Evolutionary conservation across 306 rosid species (phyloP), one percentile per base, ranked within the genome.

Genomic region (Dalbergia oliveri): DNA sequence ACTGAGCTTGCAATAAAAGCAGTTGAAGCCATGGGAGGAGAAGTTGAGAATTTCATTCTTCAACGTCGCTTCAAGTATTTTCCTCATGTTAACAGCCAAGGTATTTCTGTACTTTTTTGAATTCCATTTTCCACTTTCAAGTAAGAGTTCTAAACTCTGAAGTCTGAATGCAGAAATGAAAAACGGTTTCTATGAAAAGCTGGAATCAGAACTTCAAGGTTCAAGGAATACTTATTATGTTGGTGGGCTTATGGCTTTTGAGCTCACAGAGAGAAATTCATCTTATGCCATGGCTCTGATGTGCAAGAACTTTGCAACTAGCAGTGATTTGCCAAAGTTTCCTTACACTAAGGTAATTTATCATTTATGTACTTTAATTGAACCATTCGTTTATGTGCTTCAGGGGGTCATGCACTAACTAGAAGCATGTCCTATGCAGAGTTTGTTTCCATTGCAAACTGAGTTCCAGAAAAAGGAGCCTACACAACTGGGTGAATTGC

Each of bases 161-260:
- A 69, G 19, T 79, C 79, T 75, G 53, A 58, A 51, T 79, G 68
- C 90, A 94, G 98, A 91, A 77, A 94, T 92, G 97, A 89, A 79
- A 86, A 81, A 84, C n/a, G 95, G 98, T 2, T 94, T 94, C 85
- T 94, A 88, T 82, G 93, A 86, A 41, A 92, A 89, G 86, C 57
- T 94, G 85, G 98, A 92, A 86, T 86, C 84, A 66, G 90, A 91
- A 79, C 89, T 94, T 81, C 98, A 94, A 88, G 97, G 98, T 69
- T 84, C 73, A 58, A 84, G 80, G 87, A 89, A 94, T 84, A 94
- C 98, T 86, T 94, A 92, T 79, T 94, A 87, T 67, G 86, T 90
- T 0, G 97, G 98, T 0, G 98, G 97, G 19, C 98, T 94, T 66
- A 86, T 91, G 97, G 98, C 98, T 16, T 94, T 94, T 84, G 98